Evolutionary conservation across 257 asterid species (phyloP).

Genomic region (Solanum acaule): DNA sequence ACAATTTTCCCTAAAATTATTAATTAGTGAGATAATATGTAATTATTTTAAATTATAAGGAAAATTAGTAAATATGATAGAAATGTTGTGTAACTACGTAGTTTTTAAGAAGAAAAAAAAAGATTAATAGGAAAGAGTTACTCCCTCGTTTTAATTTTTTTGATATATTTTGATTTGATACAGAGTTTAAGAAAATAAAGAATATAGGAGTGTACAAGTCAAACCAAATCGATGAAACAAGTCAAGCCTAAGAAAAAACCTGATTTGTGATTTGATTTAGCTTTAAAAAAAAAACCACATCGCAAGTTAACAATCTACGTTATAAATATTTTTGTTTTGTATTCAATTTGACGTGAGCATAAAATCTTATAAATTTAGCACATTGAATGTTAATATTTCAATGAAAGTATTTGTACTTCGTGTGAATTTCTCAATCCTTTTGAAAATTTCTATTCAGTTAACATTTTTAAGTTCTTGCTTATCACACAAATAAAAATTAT

Average conservation of each 20-base stretch:
- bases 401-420: not conserved
- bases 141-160: not conserved
- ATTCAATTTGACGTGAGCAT: fast-evolving
- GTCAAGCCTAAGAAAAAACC: not conserved
- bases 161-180: no score
- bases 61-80: not conserved
- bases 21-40: not conserved
- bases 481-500: not conserved
- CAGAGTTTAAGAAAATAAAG: no score
- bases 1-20: no score
- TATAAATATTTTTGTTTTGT: not conserved
- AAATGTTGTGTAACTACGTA: no score
- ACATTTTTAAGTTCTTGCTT: not conserved
- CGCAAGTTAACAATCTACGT: not conserved
- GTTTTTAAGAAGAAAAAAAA: not conserved
- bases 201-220: not conserved
- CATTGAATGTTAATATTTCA: not conserved
- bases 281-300: no score
- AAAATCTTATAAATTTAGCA: not conserved
- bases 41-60: no score
- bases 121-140: not conserved
- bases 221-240: not conserved
- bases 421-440: no score
- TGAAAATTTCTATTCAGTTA: not conserved
- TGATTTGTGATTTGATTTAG: not conserved